Percentiles rank a stretch among this genome's conserved stretches.
These are phyloP conservation scores for Serpula lacrymans DNA, from an alignment of 768 basidiomycete genomes.

Conservation along the genomic window DNA sequence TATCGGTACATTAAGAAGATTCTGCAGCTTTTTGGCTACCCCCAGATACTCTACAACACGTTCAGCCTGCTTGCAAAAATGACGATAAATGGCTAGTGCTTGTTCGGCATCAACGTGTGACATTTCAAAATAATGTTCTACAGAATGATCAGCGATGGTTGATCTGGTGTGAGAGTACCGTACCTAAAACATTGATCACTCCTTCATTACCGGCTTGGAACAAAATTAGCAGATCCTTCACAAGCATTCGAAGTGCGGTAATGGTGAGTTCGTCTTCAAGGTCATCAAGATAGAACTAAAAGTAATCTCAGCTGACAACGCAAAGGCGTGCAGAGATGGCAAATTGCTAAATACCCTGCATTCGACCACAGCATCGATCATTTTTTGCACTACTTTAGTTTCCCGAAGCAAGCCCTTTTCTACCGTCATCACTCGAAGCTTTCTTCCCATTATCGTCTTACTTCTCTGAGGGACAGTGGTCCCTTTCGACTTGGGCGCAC, in stretches of 20 bases:
- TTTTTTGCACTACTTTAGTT: conserved; percentile 84
- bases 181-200: conserved; percentile 76
- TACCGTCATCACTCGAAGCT: conserved; percentile 87
- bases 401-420: conserved; percentile 95
- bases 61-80: conserved; percentile 93
- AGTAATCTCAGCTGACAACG: background rate
- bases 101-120: conserved; percentile 86
- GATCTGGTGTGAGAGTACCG: conserved; percentile 37
- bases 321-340: conserved; percentile 4
- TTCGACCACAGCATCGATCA: conserved; percentile 85
- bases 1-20: conserved; percentile 88
- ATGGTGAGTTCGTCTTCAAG: conserved; percentile 89
- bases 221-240: conserved; percentile 92
- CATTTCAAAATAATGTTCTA: conserved; percentile 99
- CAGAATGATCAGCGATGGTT: conserved; percentile 17
- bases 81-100: conserved; percentile 84
- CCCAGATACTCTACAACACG: conserved; percentile 88
- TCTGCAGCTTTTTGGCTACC: conserved; percentile 90
- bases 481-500: conserved; percentile 29
- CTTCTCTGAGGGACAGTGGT: conserved; percentile 60
- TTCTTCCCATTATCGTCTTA: conserved; percentile 78
- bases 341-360: conserved; percentile 65
- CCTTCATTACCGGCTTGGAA: conserved; percentile 98
- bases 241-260: conserved; percentile 86
- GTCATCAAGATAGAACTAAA: conserved; percentile 90